phyloP scores from a whole-genome alignment of 345 rosid genomes.

The Erucastrum elatum region DNA sequence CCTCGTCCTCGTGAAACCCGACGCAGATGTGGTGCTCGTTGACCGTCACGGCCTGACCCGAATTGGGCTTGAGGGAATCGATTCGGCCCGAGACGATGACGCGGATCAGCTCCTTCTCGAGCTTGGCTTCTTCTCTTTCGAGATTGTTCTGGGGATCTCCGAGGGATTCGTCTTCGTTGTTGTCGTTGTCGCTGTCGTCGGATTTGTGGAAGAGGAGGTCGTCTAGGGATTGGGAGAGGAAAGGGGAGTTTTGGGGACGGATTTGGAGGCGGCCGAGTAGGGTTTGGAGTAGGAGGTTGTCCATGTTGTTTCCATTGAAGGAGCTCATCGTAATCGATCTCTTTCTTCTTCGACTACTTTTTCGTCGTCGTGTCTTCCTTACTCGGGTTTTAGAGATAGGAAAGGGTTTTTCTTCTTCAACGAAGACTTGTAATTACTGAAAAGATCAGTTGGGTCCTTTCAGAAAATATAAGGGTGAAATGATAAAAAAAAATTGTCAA shows the following conservation, averaged over 20 bases:
- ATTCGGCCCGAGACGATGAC: conserved; percentile 65
- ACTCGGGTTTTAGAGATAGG: conserved; percentile 36
- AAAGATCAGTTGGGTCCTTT: too few species aligned
- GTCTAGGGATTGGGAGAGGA: conserved; percentile 74
- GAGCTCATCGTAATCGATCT: conserved; percentile 48
- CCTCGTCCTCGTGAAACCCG: conserved; percentile 78
- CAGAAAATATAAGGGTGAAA: too few species aligned
- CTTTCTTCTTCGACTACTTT: not conserved
- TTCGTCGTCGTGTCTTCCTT: not conserved
- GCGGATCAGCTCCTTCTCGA: conserved; percentile 79
- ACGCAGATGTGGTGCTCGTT: conserved; percentile 92
- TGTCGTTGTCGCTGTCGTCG: conserved; percentile 52
- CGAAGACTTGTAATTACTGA: too few species aligned
- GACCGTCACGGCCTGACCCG: conserved; percentile 85
- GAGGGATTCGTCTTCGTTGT: conserved; percentile 33
- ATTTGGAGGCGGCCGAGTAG: conserved; percentile 87
- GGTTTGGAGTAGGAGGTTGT: conserved; percentile 73
- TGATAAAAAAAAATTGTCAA: too few species aligned
- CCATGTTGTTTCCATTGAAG: conserved; percentile 58
- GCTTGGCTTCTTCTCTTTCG: conserved; percentile 75
- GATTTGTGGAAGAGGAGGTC: conserved; percentile 76
- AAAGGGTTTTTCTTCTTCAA: conserved; percentile 24
- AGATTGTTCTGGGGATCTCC: conserved; percentile 50
- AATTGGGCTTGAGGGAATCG: conserved; percentile 79
- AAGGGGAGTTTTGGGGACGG: conserved; percentile 53